These are phyloP conservation scores for Ormosia semicastrata DNA, from an alignment of 306 rosid species.

Conservation along the genomic window DNA sequence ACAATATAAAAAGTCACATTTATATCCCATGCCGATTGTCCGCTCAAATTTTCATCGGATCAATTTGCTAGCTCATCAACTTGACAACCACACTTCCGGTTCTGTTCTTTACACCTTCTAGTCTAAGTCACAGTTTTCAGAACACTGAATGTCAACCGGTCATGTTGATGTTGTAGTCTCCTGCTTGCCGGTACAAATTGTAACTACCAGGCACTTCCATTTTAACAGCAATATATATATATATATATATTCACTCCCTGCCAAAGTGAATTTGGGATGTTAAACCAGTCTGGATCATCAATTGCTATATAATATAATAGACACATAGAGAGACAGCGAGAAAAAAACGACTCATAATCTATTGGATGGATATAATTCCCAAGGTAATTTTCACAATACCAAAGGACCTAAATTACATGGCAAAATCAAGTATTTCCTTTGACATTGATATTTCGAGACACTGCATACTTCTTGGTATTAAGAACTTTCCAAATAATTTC, in stretches of 20 bases:
- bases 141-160: slow-evolving; percentile 40
- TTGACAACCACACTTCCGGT: slow-evolving; percentile 10
- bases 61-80: not conserved
- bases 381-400: not conserved
- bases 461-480: not conserved
- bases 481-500: not conserved
- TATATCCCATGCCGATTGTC: not conserved
- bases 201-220: slow-evolving; percentile 60
- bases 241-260: slow-evolving; percentile 62
- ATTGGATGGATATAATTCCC: not conserved
- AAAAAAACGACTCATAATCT: not conserved
- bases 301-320: not conserved
- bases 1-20: slow-evolving; percentile 1
- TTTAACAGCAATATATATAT: slow-evolving; percentile 39
- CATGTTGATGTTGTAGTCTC: slow-evolving; percentile 48
- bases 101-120: not conserved
- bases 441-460: not conserved
- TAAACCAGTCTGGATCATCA: slow-evolving; percentile 1
- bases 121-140: not conserved
- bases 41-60: not conserved
- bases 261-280: not conserved
- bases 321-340: too few species aligned
- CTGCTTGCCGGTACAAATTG: slow-evolving; percentile 58
- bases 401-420: not conserved
- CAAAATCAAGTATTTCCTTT: not conserved